Base-by-base conservation (phyloP, 352 stramenopile genomes). In the Pythium myriotylum region DNA sequence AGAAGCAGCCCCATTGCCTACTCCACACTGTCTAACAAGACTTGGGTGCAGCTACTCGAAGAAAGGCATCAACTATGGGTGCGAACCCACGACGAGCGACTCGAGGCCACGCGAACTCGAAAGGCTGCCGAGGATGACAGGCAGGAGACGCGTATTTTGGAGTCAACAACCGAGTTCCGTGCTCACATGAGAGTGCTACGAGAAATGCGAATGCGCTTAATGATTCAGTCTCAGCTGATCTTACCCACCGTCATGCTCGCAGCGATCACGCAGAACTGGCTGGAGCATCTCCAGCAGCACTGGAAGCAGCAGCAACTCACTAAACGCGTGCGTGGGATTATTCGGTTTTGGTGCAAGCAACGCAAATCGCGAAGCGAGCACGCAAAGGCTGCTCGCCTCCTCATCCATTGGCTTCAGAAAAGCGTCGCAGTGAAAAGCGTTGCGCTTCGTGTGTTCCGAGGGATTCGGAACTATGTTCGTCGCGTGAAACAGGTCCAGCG, bases 341-440 rank as follows among this genome's bases (percentile, higher is more conserved):
- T 87, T 14, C 66, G 65, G 4, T 75, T 81, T 19, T 89, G 79
- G 76, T 70, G 63, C 6, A 59, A 78, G 10, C 59, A 87, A 33
- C 71, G 77, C 19, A 69, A 58, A 12, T 51, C 68, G 7, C 76
- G 74, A 13, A 65, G 37, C 10, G 62, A 29, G 4, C 82, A 84
- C 47, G 62, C 55, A 0, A 43, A 72, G 6, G 69, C 75, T 41
- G 76, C 70, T 1, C 22, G 63, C n/a, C 39, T 89, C 40, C 48
- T 89, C 2, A 75, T 87, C 20, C 65, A 83, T 27, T 89, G 79
- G 79, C 66, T 89, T 14, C 76, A 85, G 54, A 87, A 85, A 59
- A 85, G 73, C 51, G 76, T 89, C 1, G 64, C 69, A 23, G 72
- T 89, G 4, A 82, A 77, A 49, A 78, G 65, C 45, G 72, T 87